Evolutionary conservation across 2,329 filamentous ascomycete genomes (phyloP).

Genomic region (Colletotrichum tofieldiae): DNA sequence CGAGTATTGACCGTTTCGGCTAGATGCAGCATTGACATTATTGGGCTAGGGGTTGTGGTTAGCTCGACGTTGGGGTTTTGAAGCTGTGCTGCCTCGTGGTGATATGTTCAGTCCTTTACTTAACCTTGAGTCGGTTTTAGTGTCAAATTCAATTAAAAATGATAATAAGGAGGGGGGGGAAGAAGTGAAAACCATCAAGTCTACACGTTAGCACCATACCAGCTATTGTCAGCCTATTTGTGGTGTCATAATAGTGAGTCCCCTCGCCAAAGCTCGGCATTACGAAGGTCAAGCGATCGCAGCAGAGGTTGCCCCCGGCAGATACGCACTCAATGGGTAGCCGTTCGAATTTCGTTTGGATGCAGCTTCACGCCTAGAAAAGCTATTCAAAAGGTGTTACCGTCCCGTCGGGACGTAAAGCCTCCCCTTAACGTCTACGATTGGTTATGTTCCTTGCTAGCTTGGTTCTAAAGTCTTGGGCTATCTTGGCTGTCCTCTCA

Average conservation of each 20-base stretch:
- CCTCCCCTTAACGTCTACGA: background rate
- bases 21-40: background rate
- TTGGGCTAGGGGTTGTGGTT: background rate
- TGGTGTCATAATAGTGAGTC: background rate
- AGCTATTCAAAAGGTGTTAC: background rate
- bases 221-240: background rate
- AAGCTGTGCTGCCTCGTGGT: background rate
- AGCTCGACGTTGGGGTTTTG: background rate
- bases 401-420: constrained; percentile 9
- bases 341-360: background rate
- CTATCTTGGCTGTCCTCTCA: background rate
- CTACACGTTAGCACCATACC: background rate
- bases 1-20: background rate
- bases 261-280: background rate
- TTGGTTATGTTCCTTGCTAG: background rate
- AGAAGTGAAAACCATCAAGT: too few relatives aligned
- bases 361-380: constrained; percentile 1
- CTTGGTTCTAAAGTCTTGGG: constrained; percentile 1
- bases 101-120: background rate
- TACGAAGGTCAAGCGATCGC: background rate
- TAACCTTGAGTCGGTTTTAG: background rate
- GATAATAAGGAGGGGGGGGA: too few relatives aligned
- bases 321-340: background rate
- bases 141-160: too few relatives aligned
- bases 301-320: background rate